Evolutionary conservation across 331 rosid species (phyloP).

Genomic region (Quercus phellos): DNA sequence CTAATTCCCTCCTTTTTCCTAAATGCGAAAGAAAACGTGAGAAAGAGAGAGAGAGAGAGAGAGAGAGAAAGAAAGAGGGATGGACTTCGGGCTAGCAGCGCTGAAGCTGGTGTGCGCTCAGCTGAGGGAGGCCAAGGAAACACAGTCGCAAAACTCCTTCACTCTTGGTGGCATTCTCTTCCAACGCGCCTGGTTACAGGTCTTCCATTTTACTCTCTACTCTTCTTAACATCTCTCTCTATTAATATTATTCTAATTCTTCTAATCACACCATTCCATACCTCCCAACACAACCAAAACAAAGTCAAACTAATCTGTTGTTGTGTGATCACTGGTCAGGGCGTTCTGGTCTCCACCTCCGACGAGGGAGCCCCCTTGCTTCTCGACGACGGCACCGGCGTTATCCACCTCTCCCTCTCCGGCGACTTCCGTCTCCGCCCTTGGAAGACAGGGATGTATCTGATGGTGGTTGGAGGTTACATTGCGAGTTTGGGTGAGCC

Average conservation of each 20-base stretch:
- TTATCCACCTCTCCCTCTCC: constrained; percentile 49
- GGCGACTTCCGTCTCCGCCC: constrained; percentile 44
- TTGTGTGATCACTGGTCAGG: constrained; percentile 24
- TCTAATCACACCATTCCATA: background rate
- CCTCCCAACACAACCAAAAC: too few species aligned
- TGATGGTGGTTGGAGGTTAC: constrained; percentile 78
- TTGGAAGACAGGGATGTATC: constrained; percentile 79
- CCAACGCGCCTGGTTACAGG: constrained; percentile 89
- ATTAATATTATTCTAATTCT: background rate
- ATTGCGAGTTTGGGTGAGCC: constrained; percentile 31
- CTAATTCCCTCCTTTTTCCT: too few species aligned
- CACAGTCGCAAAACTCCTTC: constrained; percentile 33
- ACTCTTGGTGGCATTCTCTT: constrained; percentile 66
- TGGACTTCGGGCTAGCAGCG: constrained; percentile 79
- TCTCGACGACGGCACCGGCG: constrained; percentile 79
- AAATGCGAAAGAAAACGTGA: too few species aligned
- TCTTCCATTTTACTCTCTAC: background rate
- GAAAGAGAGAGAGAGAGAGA: too few species aligned
- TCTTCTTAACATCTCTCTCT: background rate
- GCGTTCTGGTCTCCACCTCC: constrained; percentile 46
- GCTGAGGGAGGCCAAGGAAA: constrained; percentile 49
- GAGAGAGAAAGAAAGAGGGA: constrained; percentile 5
- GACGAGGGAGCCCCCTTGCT: constrained; percentile 19
- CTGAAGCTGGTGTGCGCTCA: constrained; percentile 58
- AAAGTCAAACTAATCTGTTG: too few species aligned